Base-by-base conservation (phyloP, 2,329 filamentous ascomycete species). In the Penicillium sclerotiorum region DNA sequence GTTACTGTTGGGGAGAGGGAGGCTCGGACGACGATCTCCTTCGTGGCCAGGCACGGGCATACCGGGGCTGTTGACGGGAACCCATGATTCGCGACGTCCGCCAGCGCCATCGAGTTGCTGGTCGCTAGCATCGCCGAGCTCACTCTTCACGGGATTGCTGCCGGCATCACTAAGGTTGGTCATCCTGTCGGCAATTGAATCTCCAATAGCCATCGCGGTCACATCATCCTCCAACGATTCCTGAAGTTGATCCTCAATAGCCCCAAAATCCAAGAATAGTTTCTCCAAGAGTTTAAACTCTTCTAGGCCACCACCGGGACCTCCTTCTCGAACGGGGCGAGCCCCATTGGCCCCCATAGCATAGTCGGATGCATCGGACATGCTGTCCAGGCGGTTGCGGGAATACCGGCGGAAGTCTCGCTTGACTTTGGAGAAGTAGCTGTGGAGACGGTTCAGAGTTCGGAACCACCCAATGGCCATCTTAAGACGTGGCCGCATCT, bases 381-480 rank as follows among this genome's bases (percentile, higher is more conserved):
- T 57, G 46, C 61, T 60, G 20, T 71, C 67, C 15, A 57, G 25
- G 22, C 59, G 56, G 22, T 62, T 67, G 28, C 71, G 66, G 0
- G 67, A 69, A 35, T 62, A 57, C 8, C 69, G 68, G 21, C 65
- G 67, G 50, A 67, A 66, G 37, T 73, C 71, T 11, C 60, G 67
- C 52, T 70, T 72, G 41, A 68, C 70, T 44, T 70, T 72, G 33
- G 63, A 60, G 54, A 70, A 73, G 53, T 74, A 75, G 48, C 61
- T 71, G 54, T 74, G 66, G 27, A 74, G 58, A 8, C 72, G 70
- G 45, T 74, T 70, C 27, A 75, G 44, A 3, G 72, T 74, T n/a
- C 72, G 70, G 63, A 74, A 73, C 72, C 72, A 75, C 8, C 70
- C 71, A 12, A 54, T 56, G 2, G 72, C 71, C 69, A 75, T 73